A percentile compares a stretch with the other conserved stretches of the same genome.
phyloP scores from a whole-genome alignment of 306 rosid species.

The Vigna radiata region DNA sequence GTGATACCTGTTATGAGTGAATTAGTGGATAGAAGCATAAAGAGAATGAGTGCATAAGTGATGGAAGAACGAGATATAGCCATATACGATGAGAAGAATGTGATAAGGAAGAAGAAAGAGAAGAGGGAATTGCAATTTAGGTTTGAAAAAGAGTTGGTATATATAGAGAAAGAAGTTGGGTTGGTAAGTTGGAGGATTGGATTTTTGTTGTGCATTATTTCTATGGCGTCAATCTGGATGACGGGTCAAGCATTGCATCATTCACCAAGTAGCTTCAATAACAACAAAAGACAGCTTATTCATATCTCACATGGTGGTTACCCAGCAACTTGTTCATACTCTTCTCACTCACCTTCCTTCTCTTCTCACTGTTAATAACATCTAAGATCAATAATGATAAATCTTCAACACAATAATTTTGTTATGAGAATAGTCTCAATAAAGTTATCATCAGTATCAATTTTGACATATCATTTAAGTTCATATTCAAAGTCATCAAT shows the following conservation, averaged over 20 bases:
- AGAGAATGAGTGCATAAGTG: constrained; percentile 11
- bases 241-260: constrained; percentile 1
- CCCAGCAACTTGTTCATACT: too few species aligned
- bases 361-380: too few species aligned
- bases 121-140: background rate
- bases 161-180: constrained; percentile 11
- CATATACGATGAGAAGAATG: background rate
- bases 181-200: background rate
- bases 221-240: background rate
- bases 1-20: constrained; percentile 39
- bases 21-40: constrained; percentile 35
- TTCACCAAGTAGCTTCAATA: background rate
- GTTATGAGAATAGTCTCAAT: too few species aligned
- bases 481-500: too few species aligned
- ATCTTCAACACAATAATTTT: too few species aligned
- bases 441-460: too few species aligned
- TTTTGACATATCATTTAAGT: too few species aligned
- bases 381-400: too few species aligned
- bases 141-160: background rate
- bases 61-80: too few species aligned
- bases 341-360: too few species aligned
- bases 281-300: too few species aligned
- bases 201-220: background rate
- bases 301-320: too few species aligned
- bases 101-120: background rate